phyloP scores from a whole-genome alignment of 352 stramenopile genomes.

The Phytophthora litchii region DNA sequence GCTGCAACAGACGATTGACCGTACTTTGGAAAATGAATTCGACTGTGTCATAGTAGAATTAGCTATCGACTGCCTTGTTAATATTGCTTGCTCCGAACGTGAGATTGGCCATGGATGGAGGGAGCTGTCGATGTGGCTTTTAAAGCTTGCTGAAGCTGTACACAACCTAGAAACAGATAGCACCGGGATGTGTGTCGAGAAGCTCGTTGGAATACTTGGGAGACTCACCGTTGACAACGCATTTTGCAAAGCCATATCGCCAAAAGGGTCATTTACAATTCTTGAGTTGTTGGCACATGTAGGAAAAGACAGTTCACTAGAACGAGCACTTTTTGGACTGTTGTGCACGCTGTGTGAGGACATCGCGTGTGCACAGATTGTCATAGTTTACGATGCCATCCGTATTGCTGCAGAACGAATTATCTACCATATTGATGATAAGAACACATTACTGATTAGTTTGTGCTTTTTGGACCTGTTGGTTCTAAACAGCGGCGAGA shows the following conservation, averaged over 20 bases:
- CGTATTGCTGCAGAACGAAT: conserved; percentile 40
- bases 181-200: conserved; percentile 39
- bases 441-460: conserved; percentile 35
- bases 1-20: conserved; percentile 36
- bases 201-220: conserved; percentile 49
- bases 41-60: conserved; percentile 41
- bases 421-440: conserved; percentile 29
- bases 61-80: conserved; percentile 51
- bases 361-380: conserved; percentile 25
- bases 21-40: conserved; percentile 25
- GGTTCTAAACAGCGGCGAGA: conserved; percentile 24
- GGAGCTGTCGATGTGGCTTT: conserved; percentile 39
- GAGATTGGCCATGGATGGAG: conserved; percentile 33
- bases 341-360: conserved; percentile 45
- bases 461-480: conserved; percentile 42
- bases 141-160: conserved; percentile 34
- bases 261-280: conserved; percentile 33
- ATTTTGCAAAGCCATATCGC: conserved; percentile 28
- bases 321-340: conserved; percentile 38
- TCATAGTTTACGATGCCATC: conserved; percentile 51
- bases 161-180: conserved; percentile 19
- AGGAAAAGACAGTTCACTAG: conserved; percentile 26
- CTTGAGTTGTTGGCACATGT: conserved; percentile 35
- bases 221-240: conserved; percentile 35
- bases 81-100: conserved; percentile 47